phyloP scores from a whole-genome alignment of 2,329 filamentous ascomycete species.

The Neonectria coccinea region DNA sequence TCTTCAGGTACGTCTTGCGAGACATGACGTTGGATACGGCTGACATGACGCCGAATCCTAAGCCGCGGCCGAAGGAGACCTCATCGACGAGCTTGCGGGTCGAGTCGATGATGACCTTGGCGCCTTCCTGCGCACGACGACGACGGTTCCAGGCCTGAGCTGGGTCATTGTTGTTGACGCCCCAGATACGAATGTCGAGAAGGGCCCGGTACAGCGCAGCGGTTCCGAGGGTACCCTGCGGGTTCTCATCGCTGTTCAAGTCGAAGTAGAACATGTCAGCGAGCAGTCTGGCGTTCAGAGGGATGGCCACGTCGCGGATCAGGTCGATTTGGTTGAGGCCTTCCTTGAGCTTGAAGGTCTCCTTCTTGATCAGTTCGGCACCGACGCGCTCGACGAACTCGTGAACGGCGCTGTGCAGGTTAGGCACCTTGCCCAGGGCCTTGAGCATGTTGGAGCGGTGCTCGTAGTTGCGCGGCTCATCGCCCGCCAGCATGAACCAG shows the following conservation, averaged over 20 bases:
- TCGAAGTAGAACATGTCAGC: conserved; percentile 70
- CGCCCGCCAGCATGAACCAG: conserved; percentile 56
- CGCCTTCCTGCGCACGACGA: conserved; percentile 55
- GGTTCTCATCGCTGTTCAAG: conserved; percentile 65
- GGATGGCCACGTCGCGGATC: conserved; percentile 67
- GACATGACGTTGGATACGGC: conserved; percentile 45
- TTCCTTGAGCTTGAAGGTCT: conserved; percentile 51
- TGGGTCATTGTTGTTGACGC: conserved; percentile 61
- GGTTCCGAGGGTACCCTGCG: conserved; percentile 58
- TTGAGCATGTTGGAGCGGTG: conserved; percentile 49
- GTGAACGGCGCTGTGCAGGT: conserved; percentile 47
- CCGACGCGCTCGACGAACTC: conserved; percentile 51
- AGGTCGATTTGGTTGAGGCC: conserved; percentile 56
- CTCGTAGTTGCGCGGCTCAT: conserved; percentile 47
- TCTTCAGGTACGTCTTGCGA: conserved; percentile 48
- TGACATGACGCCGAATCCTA: conserved; percentile 48
- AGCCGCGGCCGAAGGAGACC: conserved; percentile 46
- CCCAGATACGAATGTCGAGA: conserved; percentile 59
- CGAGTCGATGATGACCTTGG: conserved; percentile 51
- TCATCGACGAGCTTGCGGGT: conserved; percentile 56
- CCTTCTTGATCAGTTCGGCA: conserved; percentile 54
- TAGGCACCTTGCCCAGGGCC: conserved; percentile 50
- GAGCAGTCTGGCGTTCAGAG: conserved; percentile 66
- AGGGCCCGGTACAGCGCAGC: conserved; percentile 58
- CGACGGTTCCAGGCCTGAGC: conserved; percentile 60